Base-by-base conservation (phyloP, 139 green algal species). In the Chlamydomonas sp. region DNA sequence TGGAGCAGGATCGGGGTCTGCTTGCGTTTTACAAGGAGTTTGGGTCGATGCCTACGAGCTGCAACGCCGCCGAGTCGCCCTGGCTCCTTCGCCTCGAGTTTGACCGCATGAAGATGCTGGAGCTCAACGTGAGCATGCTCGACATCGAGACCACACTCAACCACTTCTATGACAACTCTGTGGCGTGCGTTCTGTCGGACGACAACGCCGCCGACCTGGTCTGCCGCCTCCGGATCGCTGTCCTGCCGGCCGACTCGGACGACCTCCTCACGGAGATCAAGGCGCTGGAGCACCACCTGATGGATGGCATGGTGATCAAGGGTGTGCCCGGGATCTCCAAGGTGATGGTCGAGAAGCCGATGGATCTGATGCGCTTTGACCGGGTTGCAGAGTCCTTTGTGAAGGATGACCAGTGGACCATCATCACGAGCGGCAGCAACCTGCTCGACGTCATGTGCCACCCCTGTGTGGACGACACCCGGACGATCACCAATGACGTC, bases 41-140 rank as follows among this genome's bases (percentile, higher is more conserved):
- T n/a, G 30, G 60, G 5, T 49, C 60, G 31, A 49, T 68, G 31
- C 31, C 39, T 6, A 10, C 22, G 31, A 26, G 10, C 31, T 64
- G 54, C 60, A 67, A 80, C 62, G 79, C 81, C 20, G 83, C 3
- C 8, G 22, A 49, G 72, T 54, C 50, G 58, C 24, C 80, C 78
- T 98, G 93, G 93, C 79, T 98, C 75, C 87, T 98, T 69, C 82
- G 93, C 38, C 88, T 98, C 58, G 89, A 92, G 75, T 77, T 95
- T 26, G 84, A 73, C 35, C 35, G 34, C 49, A 65, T 39, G 35
- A 38, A 35, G 38, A 74, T 74, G 57, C 35, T 74, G 35, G 50
- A 38, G 16, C 24, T 29, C 26, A 31, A 58, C 4, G 26, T 65
- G 33, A 74, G n/a, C 6, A 68, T 67, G 68, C 20, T 61, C 1